Conservation (phyloP, 2,329 filamentous ascomycete species). For the Colletotrichum graminicola region DNA sequence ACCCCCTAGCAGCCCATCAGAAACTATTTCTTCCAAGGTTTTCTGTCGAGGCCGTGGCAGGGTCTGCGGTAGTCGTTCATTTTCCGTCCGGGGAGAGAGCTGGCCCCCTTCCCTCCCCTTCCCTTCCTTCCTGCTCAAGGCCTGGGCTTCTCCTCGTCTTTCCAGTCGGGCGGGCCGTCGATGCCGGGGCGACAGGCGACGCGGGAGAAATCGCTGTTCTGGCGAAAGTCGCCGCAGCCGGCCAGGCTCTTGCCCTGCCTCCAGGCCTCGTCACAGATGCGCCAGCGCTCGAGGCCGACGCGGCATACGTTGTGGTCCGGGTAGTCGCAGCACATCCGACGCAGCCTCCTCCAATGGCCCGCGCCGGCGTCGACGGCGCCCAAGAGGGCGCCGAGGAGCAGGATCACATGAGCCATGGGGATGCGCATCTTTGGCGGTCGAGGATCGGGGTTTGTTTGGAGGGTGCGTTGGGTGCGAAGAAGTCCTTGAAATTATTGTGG, state of each 20-base stretch:
- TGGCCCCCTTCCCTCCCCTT: too few relatives aligned
- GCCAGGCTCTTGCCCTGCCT: not conserved
- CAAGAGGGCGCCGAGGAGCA: slow-evolving; percentile 3
- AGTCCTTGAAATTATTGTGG: not conserved
- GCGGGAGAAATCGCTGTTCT: not conserved
- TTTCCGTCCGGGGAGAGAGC: too few relatives aligned
- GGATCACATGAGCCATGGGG: not conserved
- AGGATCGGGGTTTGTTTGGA: not conserved
- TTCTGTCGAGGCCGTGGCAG: not conserved
- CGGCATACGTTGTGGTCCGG: slow-evolving; percentile 2
- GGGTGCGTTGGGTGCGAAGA: not conserved
- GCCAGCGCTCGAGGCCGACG: slow-evolving; percentile 3
- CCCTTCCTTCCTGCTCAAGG: not conserved
- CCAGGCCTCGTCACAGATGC: not conserved
- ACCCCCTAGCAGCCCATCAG: not conserved
- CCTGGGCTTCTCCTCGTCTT: slow-evolving; percentile 11
- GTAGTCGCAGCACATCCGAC: slow-evolving; percentile 1
- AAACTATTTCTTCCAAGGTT: not conserved
- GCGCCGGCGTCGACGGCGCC: not conserved
- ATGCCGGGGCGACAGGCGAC: slow-evolving; percentile 16
- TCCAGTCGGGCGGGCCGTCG: slow-evolving; percentile 12
- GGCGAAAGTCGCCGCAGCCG: not conserved
- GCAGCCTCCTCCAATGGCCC: not conserved
- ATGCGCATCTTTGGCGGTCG: not conserved
- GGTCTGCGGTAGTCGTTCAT: not conserved